Evolutionary conservation across 441 rosid species (phyloP).

Genomic region (Daphne laureola): DNA sequence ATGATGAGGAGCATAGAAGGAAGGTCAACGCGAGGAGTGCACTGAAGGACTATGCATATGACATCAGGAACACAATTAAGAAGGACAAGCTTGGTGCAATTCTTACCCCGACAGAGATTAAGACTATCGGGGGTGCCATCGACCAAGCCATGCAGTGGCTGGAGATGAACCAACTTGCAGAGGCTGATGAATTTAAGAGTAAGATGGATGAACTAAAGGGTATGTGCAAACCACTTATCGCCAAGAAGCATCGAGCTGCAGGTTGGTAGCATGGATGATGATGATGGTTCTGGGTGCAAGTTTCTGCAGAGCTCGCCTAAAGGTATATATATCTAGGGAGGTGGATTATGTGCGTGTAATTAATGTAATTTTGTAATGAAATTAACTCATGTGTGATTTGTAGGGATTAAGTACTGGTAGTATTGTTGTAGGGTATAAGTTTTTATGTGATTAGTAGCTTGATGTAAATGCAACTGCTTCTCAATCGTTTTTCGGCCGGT

Average conservation of each 20-base stretch:
- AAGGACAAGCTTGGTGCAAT: conserved; percentile 38
- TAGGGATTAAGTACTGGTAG: too few species aligned
- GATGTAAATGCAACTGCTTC: too few species aligned
- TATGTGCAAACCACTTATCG: conserved; percentile 40
- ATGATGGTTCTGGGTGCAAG: not conserved
- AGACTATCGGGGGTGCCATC: conserved; percentile 42
- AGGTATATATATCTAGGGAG: too few species aligned
- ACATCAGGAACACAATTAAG: conserved; percentile 40
- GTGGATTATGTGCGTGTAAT: too few species aligned
- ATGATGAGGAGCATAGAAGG: conserved; percentile 49
- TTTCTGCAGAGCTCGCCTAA: too few species aligned
- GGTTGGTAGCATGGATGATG: conserved; percentile 35
- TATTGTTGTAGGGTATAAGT: too few species aligned
- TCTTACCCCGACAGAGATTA: conserved; percentile 31
- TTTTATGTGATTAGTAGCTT: too few species aligned
- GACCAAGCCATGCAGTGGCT: conserved; percentile 36
- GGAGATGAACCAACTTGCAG: conserved; percentile 37
- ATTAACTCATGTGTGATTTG: too few species aligned
- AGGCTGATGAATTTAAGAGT: conserved; percentile 37
- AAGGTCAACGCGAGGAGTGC: conserved; percentile 45
- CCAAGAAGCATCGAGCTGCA: conserved; percentile 43
- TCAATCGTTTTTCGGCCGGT: too few species aligned
- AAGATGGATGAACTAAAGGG: conserved; percentile 47
- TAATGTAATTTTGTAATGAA: too few species aligned
- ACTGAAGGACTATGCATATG: conserved; percentile 35